A percentile compares a stretch with the other conserved stretches of the same genome.
Evolutionary conservation across 179 eudicot species (phyloP).

Genomic region (Monotropa hypopitys): DNA sequence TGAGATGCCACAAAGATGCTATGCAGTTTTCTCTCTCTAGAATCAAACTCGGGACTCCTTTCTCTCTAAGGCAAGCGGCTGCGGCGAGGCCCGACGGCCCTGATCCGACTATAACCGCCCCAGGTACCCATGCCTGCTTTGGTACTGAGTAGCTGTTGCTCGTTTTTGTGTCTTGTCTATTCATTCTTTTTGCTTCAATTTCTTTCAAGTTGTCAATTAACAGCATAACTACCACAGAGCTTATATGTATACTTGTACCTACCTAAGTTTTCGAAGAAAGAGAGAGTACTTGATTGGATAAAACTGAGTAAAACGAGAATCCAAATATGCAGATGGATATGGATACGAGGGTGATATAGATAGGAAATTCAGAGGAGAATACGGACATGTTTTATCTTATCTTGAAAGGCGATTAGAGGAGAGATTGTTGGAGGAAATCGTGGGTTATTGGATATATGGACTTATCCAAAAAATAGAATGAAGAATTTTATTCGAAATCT

Average conservation of each 20-base stretch:
- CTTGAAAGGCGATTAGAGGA: background rate
- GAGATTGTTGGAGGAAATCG: conserved; percentile 7
- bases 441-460: background rate
- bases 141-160: background rate
- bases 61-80: conserved; percentile 42
- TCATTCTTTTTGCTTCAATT: conserved; percentile 29
- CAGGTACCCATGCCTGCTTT: conserved; percentile 28
- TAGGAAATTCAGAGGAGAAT: background rate
- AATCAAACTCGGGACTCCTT: conserved; percentile 41
- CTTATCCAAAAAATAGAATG: background rate
- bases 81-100: conserved; percentile 73
- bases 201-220: conserved; percentile 39
- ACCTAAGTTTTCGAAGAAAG: background rate
- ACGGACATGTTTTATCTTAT: background rate
- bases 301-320: background rate
- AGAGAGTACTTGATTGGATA: background rate
- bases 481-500: background rate
- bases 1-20: conserved; percentile 57
- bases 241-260: background rate
- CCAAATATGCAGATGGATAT: background rate
- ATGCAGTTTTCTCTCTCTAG: conserved; percentile 47
- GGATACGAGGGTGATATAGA: background rate
- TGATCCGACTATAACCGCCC: conserved; percentile 57
- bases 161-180: conserved; percentile 18
- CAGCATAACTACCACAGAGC: background rate